Base-by-base conservation (phyloP, 495 filamentous ascomycete species). In the Penicillium ucsense region DNA sequence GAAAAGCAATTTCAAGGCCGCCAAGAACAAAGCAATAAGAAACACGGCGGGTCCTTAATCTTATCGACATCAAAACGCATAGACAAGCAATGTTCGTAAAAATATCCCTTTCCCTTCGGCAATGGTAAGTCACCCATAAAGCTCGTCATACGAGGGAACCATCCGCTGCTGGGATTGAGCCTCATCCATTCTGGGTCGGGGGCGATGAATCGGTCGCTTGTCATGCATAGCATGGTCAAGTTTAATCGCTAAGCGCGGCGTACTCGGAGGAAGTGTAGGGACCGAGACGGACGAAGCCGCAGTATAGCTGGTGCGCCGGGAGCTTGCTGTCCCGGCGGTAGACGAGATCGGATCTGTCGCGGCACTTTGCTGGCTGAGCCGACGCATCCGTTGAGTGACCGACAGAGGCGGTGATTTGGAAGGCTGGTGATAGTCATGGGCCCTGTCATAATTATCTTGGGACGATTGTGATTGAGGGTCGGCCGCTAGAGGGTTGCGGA, bases 141-240 rank as follows among this genome's bases (percentile, higher is more conserved):
- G 59, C 31, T 73, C 70, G 51, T 73, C 70, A 33, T 73, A 65
- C 11, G 70, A 73, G 5, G 68, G 70, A 2, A 72, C 70, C 54
- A 73, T 47, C 43, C 67, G 59, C 42, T 64, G 65, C 29, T 35
- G 43, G 31, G 51, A 39, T 28, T 37, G 31, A 11, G 56, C 43
- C 12, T 52, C 58, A 30, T 53, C 48, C 11, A 61, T 60, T 45
- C 42, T 54, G 20, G 52, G 49, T 41, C 62, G 60, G 2, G 54
- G 46, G 29, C 57, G 59, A 35, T 48, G 50, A 38, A 51, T 33
- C 38, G 51, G 46, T 49, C 54, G 59, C 38, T 61, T 61, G 10
- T 68, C 67, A 31, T 59, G 47, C 33, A 50, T 48, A 47, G 51
- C 10, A 36, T 59, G 55, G 3, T 27, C 42, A 11, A 20, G 35